Conservation (phyloP, 1,284 basidiomycete species). For the Pseudozyma hubeiensis region DNA sequence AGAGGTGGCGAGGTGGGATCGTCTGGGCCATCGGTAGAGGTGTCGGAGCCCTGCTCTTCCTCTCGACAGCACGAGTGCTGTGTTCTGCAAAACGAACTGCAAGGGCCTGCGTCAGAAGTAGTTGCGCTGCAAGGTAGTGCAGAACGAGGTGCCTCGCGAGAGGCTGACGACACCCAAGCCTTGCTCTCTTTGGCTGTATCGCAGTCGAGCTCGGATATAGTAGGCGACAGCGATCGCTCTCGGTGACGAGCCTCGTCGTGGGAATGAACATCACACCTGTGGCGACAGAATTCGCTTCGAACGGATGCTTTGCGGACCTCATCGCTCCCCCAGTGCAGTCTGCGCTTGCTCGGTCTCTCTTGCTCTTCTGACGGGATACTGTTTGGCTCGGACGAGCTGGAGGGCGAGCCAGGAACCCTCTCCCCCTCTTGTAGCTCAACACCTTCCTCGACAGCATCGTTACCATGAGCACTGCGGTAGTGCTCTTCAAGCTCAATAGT, state of each 20-base stretch:
- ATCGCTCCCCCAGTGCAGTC: constrained; percentile 57
- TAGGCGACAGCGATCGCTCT: background rate
- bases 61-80: constrained; percentile 36
- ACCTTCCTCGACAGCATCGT: background rate
- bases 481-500: constrained; percentile 36
- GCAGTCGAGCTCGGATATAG: background rate
- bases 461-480: constrained; percentile 26
- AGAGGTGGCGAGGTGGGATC: constrained; percentile 23
- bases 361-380: background rate
- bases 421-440: background rate
- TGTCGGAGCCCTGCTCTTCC: constrained; percentile 20
- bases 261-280: background rate
- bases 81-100: constrained; percentile 24
- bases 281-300: constrained; percentile 12
- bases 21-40: constrained; percentile 24
- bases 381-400: constrained; percentile 7
- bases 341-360: constrained; percentile 20
- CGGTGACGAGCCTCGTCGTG: background rate
- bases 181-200: background rate
- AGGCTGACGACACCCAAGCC: background rate
- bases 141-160: background rate
- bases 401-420: constrained; percentile 4
- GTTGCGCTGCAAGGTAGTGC: constrained; percentile 1
- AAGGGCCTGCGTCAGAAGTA: constrained; percentile 1
- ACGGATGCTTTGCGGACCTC: constrained; percentile 27